Percentiles rank a stretch among this genome's conserved stretches.
Evolutionary conservation across 345 rosid species (phyloP).

Genomic region (Boechera stricta): DNA sequence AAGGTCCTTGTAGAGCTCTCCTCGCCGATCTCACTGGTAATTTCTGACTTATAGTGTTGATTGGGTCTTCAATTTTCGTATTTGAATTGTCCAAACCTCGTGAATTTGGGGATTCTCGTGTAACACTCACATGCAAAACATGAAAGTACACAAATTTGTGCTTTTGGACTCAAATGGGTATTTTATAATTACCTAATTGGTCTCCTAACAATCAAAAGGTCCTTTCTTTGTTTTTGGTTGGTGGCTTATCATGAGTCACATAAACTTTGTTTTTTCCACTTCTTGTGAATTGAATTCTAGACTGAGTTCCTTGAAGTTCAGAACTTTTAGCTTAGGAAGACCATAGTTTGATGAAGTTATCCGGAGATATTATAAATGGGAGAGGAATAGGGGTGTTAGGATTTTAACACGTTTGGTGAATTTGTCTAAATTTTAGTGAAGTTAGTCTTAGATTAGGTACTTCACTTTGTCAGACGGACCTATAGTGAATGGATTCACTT

Average conservation of each 20-base stretch:
- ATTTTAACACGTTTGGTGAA: neutral
- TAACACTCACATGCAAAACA: slow-evolving; percentile 31
- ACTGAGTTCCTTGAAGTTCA: neutral
- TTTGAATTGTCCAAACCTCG: slow-evolving; percentile 10
- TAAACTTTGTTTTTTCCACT: neutral
- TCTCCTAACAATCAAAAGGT: slow-evolving; percentile 13
- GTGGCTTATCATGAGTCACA: slow-evolving; percentile 10
- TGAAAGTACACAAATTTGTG: slow-evolving; percentile 4
- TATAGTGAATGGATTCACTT: neutral
- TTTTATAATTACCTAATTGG: neutral
- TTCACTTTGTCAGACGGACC: neutral
- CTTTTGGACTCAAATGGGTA: neutral
- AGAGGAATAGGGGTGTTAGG: neutral
- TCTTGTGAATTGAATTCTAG: neutral
- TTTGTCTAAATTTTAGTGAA: slow-evolving; percentile 2
- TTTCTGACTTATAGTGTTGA: neutral
- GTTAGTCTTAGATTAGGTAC: slow-evolving; percentile 5
- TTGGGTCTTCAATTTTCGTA: neutral
- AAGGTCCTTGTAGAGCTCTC: slow-evolving; percentile 95
- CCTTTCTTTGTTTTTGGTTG: slow-evolving; percentile 1
- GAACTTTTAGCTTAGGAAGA: slow-evolving; percentile 9
- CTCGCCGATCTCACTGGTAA: slow-evolving; percentile 96
- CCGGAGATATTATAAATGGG: neutral
- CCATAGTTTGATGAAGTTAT: neutral
- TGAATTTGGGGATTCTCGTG: slow-evolving; percentile 26